A percentile compares a stretch with the other conserved stretches of the same genome.
phyloP scores from a whole-genome alignment of 768 basidiomycete species.

The Dentipellis sp. region DNA sequence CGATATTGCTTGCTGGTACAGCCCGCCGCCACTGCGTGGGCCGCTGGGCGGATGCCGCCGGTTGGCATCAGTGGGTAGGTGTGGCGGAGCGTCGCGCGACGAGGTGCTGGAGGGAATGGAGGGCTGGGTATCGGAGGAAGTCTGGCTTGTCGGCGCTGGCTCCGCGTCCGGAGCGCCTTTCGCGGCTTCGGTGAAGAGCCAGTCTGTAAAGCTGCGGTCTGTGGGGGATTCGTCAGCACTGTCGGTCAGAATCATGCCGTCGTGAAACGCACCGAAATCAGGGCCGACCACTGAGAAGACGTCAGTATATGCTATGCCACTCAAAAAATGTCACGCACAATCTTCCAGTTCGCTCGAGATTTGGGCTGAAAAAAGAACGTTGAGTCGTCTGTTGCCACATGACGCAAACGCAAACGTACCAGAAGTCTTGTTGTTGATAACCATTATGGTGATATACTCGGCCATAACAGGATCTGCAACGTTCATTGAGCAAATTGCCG shows the following conservation, averaged over 20 bases:
- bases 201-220: constrained; percentile 83
- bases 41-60: constrained; percentile 37
- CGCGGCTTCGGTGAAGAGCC: constrained; percentile 76
- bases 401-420: constrained; percentile 33
- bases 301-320: constrained; percentile 3
- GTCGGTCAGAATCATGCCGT: background rate
- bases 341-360: constrained; percentile 86
- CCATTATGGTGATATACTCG: constrained; percentile 92
- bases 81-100: constrained; percentile 20
- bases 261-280: constrained; percentile 54
- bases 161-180: constrained; percentile 50
- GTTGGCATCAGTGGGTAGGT: constrained; percentile 25
- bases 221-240: background rate
- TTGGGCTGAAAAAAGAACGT: constrained; percentile 43
- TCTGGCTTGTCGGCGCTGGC: constrained; percentile 13
- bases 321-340: constrained; percentile 29
- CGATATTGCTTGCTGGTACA: constrained; percentile 63
- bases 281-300: constrained; percentile 53
- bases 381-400: constrained; percentile 1
- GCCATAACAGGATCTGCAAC: constrained; percentile 78
- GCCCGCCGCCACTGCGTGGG: constrained; percentile 40
- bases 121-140: constrained; percentile 23
- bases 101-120: constrained; percentile 14
- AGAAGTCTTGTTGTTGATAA: constrained; percentile 83
- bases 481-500: background rate